Base-by-base conservation (phyloP, 2,329 filamentous ascomycete species). In the Pyricularia pennisetigena region DNA sequence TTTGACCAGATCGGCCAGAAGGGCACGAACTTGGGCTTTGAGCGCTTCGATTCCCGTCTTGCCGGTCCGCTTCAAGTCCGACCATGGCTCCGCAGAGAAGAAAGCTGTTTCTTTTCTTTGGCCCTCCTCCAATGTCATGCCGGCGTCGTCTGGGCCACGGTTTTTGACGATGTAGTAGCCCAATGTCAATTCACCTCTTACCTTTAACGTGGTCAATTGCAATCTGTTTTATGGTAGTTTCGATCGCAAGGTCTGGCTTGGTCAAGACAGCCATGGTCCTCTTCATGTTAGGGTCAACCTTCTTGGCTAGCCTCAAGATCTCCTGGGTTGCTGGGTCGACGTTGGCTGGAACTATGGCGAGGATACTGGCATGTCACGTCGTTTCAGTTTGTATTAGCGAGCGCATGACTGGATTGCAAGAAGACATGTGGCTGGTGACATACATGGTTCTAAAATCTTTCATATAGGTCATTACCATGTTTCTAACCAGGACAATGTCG, bases 211-310 rank as follows among this genome's bases (percentile, higher is more conserved):
- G 77, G 3, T 83, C 77, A 3, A 81, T 74, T 1, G 81, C 75
- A 1, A 76, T 77, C 0, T 75, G 72, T 26, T 81, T 75, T 0
- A 75, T 80, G 0, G 76, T 76, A 0, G 73, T 69, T 64, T 85
- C 83, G 0, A 73, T 74, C 0, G 83, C 81, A 0, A 88, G 76
- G 68, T 90, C 88, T 0, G 85, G 83, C 71, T 89, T 90, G 0
- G 87, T 90, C 0, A 89, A 77, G 0, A 85, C 79, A 0, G 80
- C 81, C 7, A 85, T 72, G 0, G 82, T 85, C 0, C 82, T 71
- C 3, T 74, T 70, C 0, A 82, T 82, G 0, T 76, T 68, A 0
- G 79, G 77, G 20, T 85, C 83, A 3, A 73, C 75, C 16, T 75
- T 69, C 16, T 74, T 77, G 1, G 79, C 79, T 2, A 80, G 70